phyloP scores from a whole-genome alignment of 202 grass and related monocot genomes.

The Zizania palustris region DNA sequence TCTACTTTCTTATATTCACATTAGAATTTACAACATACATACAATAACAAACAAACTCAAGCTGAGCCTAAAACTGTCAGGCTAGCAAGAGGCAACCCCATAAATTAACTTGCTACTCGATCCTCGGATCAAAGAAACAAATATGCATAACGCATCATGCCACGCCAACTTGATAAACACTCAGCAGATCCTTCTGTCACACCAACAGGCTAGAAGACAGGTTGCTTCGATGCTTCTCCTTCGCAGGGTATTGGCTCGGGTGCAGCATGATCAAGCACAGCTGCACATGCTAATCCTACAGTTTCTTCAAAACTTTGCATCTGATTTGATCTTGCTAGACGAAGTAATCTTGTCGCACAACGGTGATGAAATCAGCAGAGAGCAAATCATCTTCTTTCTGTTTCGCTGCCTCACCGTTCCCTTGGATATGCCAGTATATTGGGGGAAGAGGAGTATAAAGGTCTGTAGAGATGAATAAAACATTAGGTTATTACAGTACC shows the following conservation, averaged over 20 bases:
- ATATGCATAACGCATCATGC: background rate
- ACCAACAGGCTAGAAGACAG: background rate
- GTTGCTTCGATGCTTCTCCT: constrained; percentile 2
- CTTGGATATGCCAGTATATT: constrained; percentile 99
- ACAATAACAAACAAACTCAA: constrained; percentile 22
- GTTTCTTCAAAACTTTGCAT: constrained; percentile 37
- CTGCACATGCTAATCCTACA: constrained; percentile 39
- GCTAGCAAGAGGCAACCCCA: background rate
- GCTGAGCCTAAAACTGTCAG: background rate
- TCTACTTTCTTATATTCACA: constrained; percentile 30
- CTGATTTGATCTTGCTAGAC: constrained; percentile 48
- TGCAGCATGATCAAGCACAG: constrained; percentile 7
- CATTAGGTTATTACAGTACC: background rate
- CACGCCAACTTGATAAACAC: background rate
- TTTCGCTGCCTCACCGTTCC: constrained; percentile 61
- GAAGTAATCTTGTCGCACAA: constrained; percentile 90
- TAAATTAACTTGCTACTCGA: background rate
- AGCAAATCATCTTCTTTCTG: constrained; percentile 72
- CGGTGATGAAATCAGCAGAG: constrained; percentile 67
- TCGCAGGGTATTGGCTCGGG: background rate
- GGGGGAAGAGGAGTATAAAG: constrained; percentile 79
- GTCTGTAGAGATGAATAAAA: constrained; percentile 49
- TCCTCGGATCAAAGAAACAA: background rate
- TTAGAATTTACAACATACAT: constrained; percentile 35
- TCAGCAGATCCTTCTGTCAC: background rate